These are phyloP conservation scores for Picea engelmannii DNA, from an alignment of 83 land plant genomes.

Conservation along the genomic window DNA sequence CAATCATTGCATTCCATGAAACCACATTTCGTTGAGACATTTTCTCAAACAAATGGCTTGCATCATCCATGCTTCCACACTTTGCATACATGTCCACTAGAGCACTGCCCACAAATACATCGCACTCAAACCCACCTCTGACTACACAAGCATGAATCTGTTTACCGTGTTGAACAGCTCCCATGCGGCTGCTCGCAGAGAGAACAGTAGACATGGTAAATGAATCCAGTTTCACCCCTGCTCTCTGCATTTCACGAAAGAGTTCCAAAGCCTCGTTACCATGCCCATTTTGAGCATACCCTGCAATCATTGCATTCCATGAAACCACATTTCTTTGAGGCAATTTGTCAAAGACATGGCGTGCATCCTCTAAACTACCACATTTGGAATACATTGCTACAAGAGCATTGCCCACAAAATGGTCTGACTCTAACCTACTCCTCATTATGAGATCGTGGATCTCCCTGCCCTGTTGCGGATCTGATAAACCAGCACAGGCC, in stretches of 20 bases:
- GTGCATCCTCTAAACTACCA: conserved; percentile 29
- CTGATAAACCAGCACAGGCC: conserved; percentile 50
- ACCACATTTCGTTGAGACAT: neutral
- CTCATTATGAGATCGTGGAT: conserved; percentile 43
- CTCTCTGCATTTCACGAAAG: neutral
- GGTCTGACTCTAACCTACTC: conserved; percentile 14
- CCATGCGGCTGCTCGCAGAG: neutral
- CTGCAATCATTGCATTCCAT: conserved; percentile 12
- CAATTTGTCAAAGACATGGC: conserved; percentile 30
- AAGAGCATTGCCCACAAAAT: conserved; percentile 31
- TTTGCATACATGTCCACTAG: conserved; percentile 15
- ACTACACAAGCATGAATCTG: conserved; percentile 3
- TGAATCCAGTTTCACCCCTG: neutral
- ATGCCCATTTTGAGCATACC: conserved; percentile 5
- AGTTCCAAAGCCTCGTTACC: neutral
- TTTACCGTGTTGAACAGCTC: conserved; percentile 3
- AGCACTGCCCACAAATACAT: conserved; percentile 9
- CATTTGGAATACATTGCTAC: conserved; percentile 59
- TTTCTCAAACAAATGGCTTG: neutral
- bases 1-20: conserved; percentile 44
- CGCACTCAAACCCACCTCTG: conserved; percentile 5
- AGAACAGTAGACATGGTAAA: conserved; percentile 3
- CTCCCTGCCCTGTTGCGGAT: conserved; percentile 37
- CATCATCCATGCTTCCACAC: conserved; percentile 1
- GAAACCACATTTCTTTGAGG: conserved; percentile 18